Base-by-base conservation (phyloP, 164 flowering plant species). In the Macadamia tetraphylla region DNA sequence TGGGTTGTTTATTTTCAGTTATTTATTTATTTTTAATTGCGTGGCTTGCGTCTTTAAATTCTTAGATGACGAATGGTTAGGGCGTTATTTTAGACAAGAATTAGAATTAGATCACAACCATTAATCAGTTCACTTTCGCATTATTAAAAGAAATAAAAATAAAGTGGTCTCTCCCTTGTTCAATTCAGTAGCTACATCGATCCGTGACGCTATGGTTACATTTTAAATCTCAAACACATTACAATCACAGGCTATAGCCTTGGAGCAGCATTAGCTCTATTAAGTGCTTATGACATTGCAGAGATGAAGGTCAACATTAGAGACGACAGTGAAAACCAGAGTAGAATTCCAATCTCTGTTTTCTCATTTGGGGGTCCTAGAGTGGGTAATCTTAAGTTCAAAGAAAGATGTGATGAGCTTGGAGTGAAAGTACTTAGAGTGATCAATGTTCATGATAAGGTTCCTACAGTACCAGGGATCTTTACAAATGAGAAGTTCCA, bases 361-460 rank as follows among this genome's bases (percentile, higher is more conserved):
- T 82, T 65, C 73, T 87, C 96, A 3, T 92, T 87, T 58, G 59
- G 85, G 1, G 90, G 92, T 0, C 98, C 98, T n/a, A 71, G 98
- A 14, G 98, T 92, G 14, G 96, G 98, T 3, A 90, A 92, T 51
- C 71, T 83, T 0, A 80, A 74, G 73, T 90, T 92, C 76, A 88
- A 86, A 66, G 86, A 88, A 32, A 59, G 92, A 61, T 85, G 85
- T 66, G 94, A 89, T 1, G 85, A 80, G 69, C 79, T 88, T 0
- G 92, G 87, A 1, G 80, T 87, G 17, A 89, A 88, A 68, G 89
- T 86, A 0, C 59, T 88, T n/a, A 66, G 97, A 30, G 86, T 91
- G 56, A 42, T 81, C 17, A 89, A 89, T 30, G 85, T 85, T 11
- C 91, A 89, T 62, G 97, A 91, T 60, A 82, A 71, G 64, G 95